Conservation (phyloP, 352 stramenopile genomes). For the Pythium myriotylum region DNA sequence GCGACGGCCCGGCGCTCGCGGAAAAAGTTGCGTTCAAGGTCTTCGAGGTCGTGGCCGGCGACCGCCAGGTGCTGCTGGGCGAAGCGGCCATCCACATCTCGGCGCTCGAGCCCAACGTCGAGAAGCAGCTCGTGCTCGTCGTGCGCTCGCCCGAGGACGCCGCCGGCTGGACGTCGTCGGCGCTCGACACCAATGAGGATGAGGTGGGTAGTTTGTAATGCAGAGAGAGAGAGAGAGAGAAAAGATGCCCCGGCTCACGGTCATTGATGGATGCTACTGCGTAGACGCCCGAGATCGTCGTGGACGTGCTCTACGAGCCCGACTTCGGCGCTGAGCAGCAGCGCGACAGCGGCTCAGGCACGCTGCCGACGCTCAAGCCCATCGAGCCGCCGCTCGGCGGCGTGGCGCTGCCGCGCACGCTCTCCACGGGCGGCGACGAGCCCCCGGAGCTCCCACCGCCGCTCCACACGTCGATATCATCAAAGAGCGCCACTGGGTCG, state of each 20-base stretch:
- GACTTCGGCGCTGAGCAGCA: slow-evolving; percentile 1
- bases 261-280: not conserved
- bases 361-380: slow-evolving; percentile 12
- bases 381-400: not conserved
- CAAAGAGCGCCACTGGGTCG: not conserved
- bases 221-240: not conserved
- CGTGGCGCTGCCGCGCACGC: slow-evolving; percentile 1
- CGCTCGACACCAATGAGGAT: slow-evolving; percentile 5
- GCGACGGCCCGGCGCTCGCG: slow-evolving; percentile 40
- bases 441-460: not conserved
- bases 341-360: not conserved
- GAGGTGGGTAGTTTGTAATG: not conserved
- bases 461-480: slow-evolving; percentile 6
- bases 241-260: not conserved
- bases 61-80: slow-evolving; percentile 35
- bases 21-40: slow-evolving; percentile 51
- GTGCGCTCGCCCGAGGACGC: slow-evolving; percentile 6
- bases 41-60: slow-evolving; percentile 49
- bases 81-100: slow-evolving; percentile 38
- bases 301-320: slow-evolving; percentile 29
- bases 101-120: slow-evolving; percentile 34
- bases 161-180: slow-evolving; percentile 13
- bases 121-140: slow-evolving; percentile 21
- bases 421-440: slow-evolving; percentile 5
- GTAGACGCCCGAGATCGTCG: slow-evolving; percentile 17